These are phyloP conservation scores for Boletus edulis DNA, from an alignment of 768 basidiomycete species.

Conservation along the genomic window DNA sequence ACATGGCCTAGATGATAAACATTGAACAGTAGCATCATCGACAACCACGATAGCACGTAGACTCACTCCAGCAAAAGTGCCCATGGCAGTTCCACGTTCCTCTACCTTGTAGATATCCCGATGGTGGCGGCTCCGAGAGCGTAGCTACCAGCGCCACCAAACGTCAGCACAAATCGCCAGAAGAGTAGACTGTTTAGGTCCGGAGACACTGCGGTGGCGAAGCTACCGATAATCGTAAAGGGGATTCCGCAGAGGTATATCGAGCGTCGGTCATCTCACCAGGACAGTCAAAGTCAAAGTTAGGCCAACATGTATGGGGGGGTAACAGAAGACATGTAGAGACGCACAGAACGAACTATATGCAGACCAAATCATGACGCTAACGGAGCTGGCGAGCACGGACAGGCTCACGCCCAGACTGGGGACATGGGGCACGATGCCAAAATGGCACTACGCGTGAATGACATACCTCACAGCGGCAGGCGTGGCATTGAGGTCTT, in stretches of 20 bases:
- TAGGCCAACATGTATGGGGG: not conserved
- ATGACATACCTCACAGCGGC: constrained; percentile 51
- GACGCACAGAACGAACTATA: constrained; percentile 50
- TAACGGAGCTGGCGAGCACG: constrained; percentile 42
- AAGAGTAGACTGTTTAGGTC: constrained; percentile 46
- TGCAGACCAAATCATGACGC: constrained; percentile 52
- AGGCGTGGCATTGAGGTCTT: constrained; percentile 57
- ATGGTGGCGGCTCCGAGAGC: constrained; percentile 60
- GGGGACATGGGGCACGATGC: not conserved
- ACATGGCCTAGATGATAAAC: constrained; percentile 34
- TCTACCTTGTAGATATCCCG: constrained; percentile 63
- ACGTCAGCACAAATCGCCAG: constrained; percentile 65
- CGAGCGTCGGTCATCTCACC: constrained; percentile 61
- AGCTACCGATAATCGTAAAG: constrained; percentile 52
- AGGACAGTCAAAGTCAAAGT: not conserved
- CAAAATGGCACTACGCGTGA: not conserved
- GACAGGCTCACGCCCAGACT: constrained; percentile 54
- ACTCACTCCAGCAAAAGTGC: constrained; percentile 52
- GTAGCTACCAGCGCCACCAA: constrained; percentile 56
- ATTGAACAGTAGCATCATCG: not conserved
- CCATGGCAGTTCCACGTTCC: constrained; percentile 58
- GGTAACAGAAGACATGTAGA: not conserved
- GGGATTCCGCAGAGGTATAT: constrained; percentile 62
- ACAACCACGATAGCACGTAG: not conserved
- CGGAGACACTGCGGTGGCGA: constrained; percentile 53